Base-by-base conservation (phyloP, 2,329 filamentous ascomycete species). In the Alternaria panax region DNA sequence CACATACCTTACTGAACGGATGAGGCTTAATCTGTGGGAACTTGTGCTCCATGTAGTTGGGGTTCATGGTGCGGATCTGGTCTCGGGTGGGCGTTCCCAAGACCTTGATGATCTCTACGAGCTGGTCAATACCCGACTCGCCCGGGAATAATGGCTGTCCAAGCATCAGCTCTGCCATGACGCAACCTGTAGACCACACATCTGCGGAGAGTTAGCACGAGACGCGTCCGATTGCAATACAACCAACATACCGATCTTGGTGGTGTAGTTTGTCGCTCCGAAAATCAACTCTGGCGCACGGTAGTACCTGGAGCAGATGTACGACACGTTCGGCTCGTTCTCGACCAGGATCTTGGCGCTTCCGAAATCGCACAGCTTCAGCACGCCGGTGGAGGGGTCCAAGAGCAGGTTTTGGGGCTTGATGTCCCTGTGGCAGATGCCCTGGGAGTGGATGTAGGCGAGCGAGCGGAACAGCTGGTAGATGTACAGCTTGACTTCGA, bases 41-140 rank as follows among this genome's bases (percentile, higher is more conserved):
- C 84, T 98, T 98, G 84, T 99, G 95, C 83, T 99, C 95, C 95
- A 99, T 99, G 82, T 99, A 99, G 81, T 99, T 99, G 60, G 95
- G 95, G 81, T 99, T 99, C 95, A 99, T 99, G 67, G 95, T 99
- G 70, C 95, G 92, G 75, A 99, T 99, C 81, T 99, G 95, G 79
- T 99, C 95, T 66, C 95, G 88, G 34, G 95, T 98, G 18, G 95
- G 95, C 18, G 95, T 99, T 60, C 95, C 95, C 62, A 99, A 84
- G 53, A 99, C 94, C 83, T 99, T 99, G 86, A 99, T 99, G 78
- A 99, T 99, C 81, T 99, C 95, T 45, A 99, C 95, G 48, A 99
- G 85, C 79, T 99, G 95, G 78, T 99, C 95, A 74, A 99, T 99
- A 66, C 95, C 95, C 47, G 95, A 99, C 81, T 99, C 95, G 73